Base-by-base conservation (phyloP, 1,284 basidiomycete genomes). In the Termitomyces sp. region DNA sequence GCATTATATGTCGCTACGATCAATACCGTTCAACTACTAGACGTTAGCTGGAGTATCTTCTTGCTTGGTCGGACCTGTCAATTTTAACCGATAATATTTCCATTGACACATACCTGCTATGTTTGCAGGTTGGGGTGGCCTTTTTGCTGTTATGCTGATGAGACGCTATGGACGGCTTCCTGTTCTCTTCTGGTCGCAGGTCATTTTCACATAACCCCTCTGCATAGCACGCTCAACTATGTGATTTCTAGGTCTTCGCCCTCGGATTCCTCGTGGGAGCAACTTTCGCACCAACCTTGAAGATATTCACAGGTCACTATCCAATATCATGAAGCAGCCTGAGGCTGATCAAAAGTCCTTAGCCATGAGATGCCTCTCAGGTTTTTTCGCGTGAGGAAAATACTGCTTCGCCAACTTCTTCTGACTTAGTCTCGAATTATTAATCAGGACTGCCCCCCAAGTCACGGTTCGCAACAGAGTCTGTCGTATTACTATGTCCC, bases 361-460 rank as follows among this genome's bases (percentile, higher is more conserved):
- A 79, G 86, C 79, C 0, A 86, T 86, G 80, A 74, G 87, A 40
- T 88, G 86, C 56, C 66, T 89, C 49, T 84, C 77, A 5, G 84
- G 73, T 2, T 81, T 89, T 64, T 89, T 90, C 59, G 81, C 76
- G 78, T 87, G 71, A 43, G 73, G 33, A 35, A 42, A 10, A n/a
- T n/a, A n/a, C 41, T 28, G 45, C 2, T 8, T 38, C 3, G 2
- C 45, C 53, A 34, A 19, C 1, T 46, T 21, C 45, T 26, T 28
- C 45, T 56, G 40, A 55, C 34, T 16, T 52, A 52, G 30, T 51
- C 48, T 7, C 45, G 13, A 47, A n/a, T n/a, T n/a, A n/a, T n/a
- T n/a, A 31, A 47, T n/a, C 33, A 84, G 81, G 26, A 82, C 83
- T 21, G 78, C 79, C 46, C 85, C 85, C 5, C 86, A 87, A 66